These are phyloP conservation scores for Hyphopichia burtonii DNA, from an alignment of 1,139 yeast genomes.

Conservation along the genomic window DNA sequence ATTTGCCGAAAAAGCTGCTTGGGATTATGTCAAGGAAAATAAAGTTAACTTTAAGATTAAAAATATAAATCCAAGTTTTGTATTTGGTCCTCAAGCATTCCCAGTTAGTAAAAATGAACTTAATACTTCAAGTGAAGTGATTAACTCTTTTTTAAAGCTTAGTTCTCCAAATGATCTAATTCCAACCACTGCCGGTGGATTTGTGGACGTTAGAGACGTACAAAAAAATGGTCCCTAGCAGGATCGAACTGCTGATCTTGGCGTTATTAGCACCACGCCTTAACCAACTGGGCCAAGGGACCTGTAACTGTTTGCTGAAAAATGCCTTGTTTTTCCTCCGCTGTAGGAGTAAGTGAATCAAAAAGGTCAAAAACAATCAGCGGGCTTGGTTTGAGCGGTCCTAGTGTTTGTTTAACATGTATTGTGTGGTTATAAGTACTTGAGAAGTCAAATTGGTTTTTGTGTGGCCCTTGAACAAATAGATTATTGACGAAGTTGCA, in stretches of 20 bases:
- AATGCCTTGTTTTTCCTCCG: too few relatives aligned
- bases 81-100: slow-evolving; percentile 45
- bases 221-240: slow-evolving; percentile 64
- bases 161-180: slow-evolving; percentile 11
- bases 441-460: too few relatives aligned
- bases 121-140: slow-evolving; percentile 42
- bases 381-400: too few relatives aligned
- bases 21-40: slow-evolving; percentile 45
- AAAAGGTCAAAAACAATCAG: too few relatives aligned
- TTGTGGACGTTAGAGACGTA: slow-evolving; percentile 34
- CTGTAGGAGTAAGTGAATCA: too few relatives aligned
- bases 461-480: too few relatives aligned
- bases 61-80: slow-evolving; percentile 43
- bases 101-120: slow-evolving; percentile 26
- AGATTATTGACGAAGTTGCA: too few relatives aligned
- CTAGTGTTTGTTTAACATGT: too few relatives aligned
- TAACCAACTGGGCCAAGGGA: slow-evolving; percentile 91
- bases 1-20: slow-evolving; percentile 54
- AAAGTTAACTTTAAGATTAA: slow-evolving; percentile 34
- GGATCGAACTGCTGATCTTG: slow-evolving; percentile 86
- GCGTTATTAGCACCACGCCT: slow-evolving; percentile 90
- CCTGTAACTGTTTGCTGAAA: slow-evolving; percentile 21
- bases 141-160: slow-evolving; percentile 16
- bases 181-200: slow-evolving; percentile 14
- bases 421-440: too few relatives aligned